These are phyloP conservation scores for Corymbia maculata DNA, from an alignment of 345 rosid species.

Conservation along the genomic window DNA sequence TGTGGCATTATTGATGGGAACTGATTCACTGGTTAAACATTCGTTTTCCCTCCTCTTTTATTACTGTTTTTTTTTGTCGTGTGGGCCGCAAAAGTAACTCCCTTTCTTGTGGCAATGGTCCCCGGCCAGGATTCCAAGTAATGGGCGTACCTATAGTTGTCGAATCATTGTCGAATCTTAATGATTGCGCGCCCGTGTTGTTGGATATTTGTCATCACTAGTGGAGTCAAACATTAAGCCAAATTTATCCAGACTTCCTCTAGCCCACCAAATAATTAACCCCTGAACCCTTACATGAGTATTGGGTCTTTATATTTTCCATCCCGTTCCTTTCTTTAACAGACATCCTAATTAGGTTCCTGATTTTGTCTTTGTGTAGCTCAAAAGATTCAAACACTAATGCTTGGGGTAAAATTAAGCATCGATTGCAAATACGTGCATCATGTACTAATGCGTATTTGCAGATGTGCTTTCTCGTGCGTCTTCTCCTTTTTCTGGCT, in stretches of 20 bases:
- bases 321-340: neutral
- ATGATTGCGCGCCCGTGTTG: neutral
- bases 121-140: neutral
- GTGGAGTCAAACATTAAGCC: neutral
- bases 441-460: no score
- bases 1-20: neutral
- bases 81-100: neutral
- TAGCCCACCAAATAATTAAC: neutral
- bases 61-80: neutral
- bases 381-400: neutral
- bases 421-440: neutral
- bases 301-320: neutral
- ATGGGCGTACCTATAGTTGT: neutral
- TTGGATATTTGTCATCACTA: neutral
- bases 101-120: neutral
- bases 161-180: neutral
- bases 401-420: neutral
- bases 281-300: neutral
- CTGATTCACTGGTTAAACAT: no score
- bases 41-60: neutral
- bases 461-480: no score
- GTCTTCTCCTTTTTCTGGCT: no score
- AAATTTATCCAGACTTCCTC: neutral
- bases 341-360: neutral
- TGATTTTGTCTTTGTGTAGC: neutral